phyloP scores from a whole-genome alignment of 306 rosid genomes.

The Vicia sativa region DNA sequence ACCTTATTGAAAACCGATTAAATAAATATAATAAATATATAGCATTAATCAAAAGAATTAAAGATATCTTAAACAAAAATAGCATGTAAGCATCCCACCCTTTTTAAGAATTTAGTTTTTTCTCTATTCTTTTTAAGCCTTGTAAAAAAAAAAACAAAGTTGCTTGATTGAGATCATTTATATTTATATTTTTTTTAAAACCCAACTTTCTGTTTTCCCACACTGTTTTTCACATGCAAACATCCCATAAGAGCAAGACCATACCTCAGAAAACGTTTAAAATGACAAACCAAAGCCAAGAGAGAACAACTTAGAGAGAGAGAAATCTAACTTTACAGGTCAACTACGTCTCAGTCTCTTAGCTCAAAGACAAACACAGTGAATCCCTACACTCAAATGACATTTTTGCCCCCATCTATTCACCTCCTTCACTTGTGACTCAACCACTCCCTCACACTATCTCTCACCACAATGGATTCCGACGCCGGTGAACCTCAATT shows the following conservation, averaged over 20 bases:
- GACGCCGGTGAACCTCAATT: conserved; percentile 32
- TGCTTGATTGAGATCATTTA: too few species aligned
- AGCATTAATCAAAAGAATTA: too few species aligned
- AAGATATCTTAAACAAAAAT: too few species aligned
- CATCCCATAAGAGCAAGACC: neutral
- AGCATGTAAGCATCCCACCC: too few species aligned
- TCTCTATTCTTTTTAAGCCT: too few species aligned
- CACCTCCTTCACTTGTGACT: conserved; percentile 24
- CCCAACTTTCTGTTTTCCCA: neutral
- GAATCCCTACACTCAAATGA: conserved; percentile 16
- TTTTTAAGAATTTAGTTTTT: too few species aligned
- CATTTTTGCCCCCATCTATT: conserved; percentile 55
- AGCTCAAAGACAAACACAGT: neutral
- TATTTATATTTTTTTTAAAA: neutral
- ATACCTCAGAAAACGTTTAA: conserved; percentile 46
- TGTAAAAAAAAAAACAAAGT: too few species aligned
- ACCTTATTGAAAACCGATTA: too few species aligned
- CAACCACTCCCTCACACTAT: conserved; percentile 16
- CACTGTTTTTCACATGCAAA: neutral
- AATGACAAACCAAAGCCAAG: conserved; percentile 40
- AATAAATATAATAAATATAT: too few species aligned
- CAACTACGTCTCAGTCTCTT: conserved; percentile 47
- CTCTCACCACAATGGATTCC: conserved; percentile 49
- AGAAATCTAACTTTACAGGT: conserved; percentile 53
- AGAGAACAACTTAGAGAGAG: neutral